Evolutionary conservation across 257 asterid species (phyloP), one percentile per base, ranked within the genome.

Genomic region (Leptodermis oblonga): DNA sequence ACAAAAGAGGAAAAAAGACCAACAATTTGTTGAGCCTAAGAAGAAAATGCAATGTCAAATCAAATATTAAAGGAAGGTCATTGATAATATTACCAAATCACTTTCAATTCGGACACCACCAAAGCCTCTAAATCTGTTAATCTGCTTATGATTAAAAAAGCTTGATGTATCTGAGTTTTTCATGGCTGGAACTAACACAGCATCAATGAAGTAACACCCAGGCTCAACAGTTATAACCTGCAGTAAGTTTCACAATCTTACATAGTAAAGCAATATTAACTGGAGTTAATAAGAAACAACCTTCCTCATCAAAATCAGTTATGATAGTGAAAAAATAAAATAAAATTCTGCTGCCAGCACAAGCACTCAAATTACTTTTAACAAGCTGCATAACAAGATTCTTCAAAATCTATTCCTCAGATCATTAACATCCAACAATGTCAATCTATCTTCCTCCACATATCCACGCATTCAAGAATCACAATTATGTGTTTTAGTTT

Each of bases 191-290:
- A 86, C 79, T 74, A 93, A 79, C 82, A 88, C 77, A 54, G 95
- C 92, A 66, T 93, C 96, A 62, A 93, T 88, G 83, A 93, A 90
- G 77, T 93, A 93, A 74, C 98, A 93, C 60, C 98, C 98, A 43
- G 98, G 98, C 71, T 93, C 98, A 75, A 93, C 98, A 15, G 98
- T 93, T 74, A 93, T 87, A 72, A 93, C 98, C 98, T 93, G 93
- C 78, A 80, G 68, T 63, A 58, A 79, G 36, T 42, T 68, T 65
- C 34, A 36, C 62, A 63, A 53, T 69, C 48, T 26, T 60, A 81
- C 36, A 66, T 30, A 26, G 25, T 5, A 43, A 45, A n/a, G n/a
- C 36, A 51, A 31, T n/a, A 30, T 15, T 49, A 15, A 51, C 46
- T 17, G 54, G 14, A 58, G 18, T 17, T 17, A 18, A 43, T 10